These are phyloP conservation scores for Amanita inopinata DNA, from an alignment of 768 basidiomycete species.

Conservation along the genomic window DNA sequence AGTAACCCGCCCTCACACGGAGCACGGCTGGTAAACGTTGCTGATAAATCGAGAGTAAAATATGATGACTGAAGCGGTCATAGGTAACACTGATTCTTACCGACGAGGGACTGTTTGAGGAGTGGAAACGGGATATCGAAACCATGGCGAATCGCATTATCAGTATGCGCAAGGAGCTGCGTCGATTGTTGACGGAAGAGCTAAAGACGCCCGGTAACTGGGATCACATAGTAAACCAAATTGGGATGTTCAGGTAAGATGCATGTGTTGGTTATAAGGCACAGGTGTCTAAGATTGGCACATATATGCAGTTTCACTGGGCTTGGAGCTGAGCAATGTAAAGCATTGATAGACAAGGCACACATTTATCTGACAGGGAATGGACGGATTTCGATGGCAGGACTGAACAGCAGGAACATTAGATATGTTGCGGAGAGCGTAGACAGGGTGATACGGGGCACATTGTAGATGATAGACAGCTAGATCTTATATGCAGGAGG, in stretches of 20 bases:
- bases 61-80: conserved; percentile 5
- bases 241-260: conserved; percentile 91
- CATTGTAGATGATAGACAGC: too few relatives aligned
- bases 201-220: conserved; percentile 86
- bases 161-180: conserved; percentile 76
- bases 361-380: conserved; percentile 84
- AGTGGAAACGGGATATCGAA: conserved; percentile 86
- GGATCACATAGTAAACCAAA: conserved; percentile 94
- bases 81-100: conserved; percentile 81
- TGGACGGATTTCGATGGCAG: conserved; percentile 93
- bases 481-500: too few relatives aligned
- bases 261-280: conserved; percentile 2
- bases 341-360: conserved; percentile 55
- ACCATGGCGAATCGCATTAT: conserved; percentile 94
- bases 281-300: background rate
- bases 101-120: conserved; percentile 58
- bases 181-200: conserved; percentile 63
- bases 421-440: conserved; percentile 61
- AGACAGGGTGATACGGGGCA: conserved; percentile 49
- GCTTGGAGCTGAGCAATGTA: conserved; percentile 54
- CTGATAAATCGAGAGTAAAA: conserved; percentile 1
- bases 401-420: conserved; percentile 76
- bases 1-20: conserved; percentile 92
- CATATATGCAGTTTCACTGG: conserved; percentile 77
- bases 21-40: conserved; percentile 66